Evolutionary conservation across 75 land plant species (phyloP).

Genomic region (Cryptomeria japonica): DNA sequence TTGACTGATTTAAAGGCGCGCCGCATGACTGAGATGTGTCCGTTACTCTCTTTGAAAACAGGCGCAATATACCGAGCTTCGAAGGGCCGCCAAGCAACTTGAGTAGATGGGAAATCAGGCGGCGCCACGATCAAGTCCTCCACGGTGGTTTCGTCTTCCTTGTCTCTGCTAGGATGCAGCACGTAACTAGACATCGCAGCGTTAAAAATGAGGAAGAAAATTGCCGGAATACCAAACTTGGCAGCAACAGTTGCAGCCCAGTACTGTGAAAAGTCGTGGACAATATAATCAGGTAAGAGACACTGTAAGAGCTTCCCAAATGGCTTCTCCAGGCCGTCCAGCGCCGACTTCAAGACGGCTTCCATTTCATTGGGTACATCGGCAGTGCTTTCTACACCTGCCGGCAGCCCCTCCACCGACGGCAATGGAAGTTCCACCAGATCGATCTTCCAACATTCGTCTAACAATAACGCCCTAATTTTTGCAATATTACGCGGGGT

Average conservation of each 20-base stretch:
- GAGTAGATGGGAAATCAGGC: background rate
- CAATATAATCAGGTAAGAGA: too few species aligned
- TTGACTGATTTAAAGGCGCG: background rate
- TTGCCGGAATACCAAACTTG: background rate
- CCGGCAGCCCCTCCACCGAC: constrained; percentile 32
- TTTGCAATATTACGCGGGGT: constrained; percentile 18
- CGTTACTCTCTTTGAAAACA: too few species aligned
- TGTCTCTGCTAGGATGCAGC: background rate
- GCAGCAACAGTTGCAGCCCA: background rate
- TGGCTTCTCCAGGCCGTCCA: too few species aligned
- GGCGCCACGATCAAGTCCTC: background rate
- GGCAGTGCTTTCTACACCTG: constrained; percentile 28
- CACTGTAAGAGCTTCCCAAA: too few species aligned
- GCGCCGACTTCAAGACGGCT: constrained; percentile 25
- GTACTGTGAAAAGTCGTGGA: too few species aligned
- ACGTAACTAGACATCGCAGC: background rate
- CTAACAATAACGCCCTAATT: background rate
- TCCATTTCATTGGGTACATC: constrained; percentile 10
- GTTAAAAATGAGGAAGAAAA: background rate
- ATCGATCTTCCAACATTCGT: background rate
- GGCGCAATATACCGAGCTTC: background rate
- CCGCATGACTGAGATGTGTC: background rate
- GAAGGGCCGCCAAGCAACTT: background rate
- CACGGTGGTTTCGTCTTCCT: background rate
- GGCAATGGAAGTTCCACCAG: constrained; percentile 17